Evolutionary conservation across 2,329 filamentous ascomycete species (phyloP), one percentile per base, ranked within the genome.

Genomic region (Mycogone perniciosa): DNA sequence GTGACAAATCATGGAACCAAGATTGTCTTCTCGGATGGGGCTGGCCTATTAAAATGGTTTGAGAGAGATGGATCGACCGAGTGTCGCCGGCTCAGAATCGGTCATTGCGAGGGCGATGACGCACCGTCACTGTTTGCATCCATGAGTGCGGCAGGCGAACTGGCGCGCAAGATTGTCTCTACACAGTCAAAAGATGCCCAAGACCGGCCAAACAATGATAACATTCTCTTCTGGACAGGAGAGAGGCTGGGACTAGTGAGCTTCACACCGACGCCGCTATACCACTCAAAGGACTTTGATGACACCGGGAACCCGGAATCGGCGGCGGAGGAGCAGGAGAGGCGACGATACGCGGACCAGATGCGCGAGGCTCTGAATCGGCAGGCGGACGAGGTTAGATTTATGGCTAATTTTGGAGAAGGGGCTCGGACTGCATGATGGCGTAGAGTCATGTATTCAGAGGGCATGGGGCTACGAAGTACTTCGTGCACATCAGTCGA

Each of bases 11-110:
- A 97, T 57, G 92, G 92, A 4, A 86, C 85, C 6, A 79, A 87
- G 4, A 78, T 96, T 31, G 89, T 89, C 13, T 88, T 88, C 57
- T 88, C 88, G 2, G 92, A 97, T 61, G 87, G 87, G 1, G 82
- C 89, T 27, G 92, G 92, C 0, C 82, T 85, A 46, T 67, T 97
- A 56, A 92, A 89, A 65, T 97, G 92, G 91, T 82, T 95, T 41
- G 92, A 97, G 67, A 77, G 91, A 34, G 89, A 96, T 62, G 90
- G 88, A 1, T 74, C 76, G 54, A 83, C 80, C 5, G 79, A 84
- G 57, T 76, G 79, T 39, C 72, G 80, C 45, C 67, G 71, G 55
- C 70, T 76, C 54, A 75, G 71, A 57, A 76, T 85, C 30, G 79
- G 81, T 2, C 73, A 80, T 52, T 78, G 76, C 59, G 75, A 80